Evolutionary conservation across 352 stramenopile species (phyloP), one percentile per base, ranked within the genome.

Genomic region (Halophytophthora polymorphica): DNA sequence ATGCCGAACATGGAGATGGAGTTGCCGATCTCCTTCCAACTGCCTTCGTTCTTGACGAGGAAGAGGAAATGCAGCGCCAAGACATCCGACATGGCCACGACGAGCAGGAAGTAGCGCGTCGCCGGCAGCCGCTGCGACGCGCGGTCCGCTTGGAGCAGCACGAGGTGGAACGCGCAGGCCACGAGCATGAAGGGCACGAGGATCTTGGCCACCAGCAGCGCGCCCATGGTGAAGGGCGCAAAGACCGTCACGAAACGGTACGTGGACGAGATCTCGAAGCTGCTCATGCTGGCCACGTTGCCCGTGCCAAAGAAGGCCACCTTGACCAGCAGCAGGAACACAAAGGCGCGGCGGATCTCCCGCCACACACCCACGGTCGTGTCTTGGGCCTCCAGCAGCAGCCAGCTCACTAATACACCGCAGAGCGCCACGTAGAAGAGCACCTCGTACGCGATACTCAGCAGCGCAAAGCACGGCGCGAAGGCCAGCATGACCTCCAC

Each of bases 401-500:
- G 40, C 83, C 83, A 94, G 19, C 65, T 68, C 23, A 82, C 55
- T 8, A 92, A 67, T 56, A 86, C 61, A 19, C 56, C 61, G 36
- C 64, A 72, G 3, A 94, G 66, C 23, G 69, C 66, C 37, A 73
- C 66, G 53, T 82, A 92, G 51, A 94, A 94, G 22, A 89, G 61
- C 41, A 92, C 79, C 53, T 94, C 83, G 64, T 91, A 94, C 29
- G 82, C 85, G 46, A 94, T 91, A 45, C 81, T 91, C n/a, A 94
- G 50, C 15, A 92, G 50, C 29, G 85, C 54, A 41, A 78, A 94
- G 2, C 75, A 66, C 14, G 81, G 81, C 4, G 71, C 73, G 33
- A 90, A 71, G 6, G 70, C 73, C 2, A 86, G 43, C 46, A 86
- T 66, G 36, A 92, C 59, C 22, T 78, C 64, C 14, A 88, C 51